A percentile compares a stretch with the other conserved stretches of the same genome.
Conservation (phyloP, 805 yeast genomes). For the Wickerhamiella parazyma region DNA sequence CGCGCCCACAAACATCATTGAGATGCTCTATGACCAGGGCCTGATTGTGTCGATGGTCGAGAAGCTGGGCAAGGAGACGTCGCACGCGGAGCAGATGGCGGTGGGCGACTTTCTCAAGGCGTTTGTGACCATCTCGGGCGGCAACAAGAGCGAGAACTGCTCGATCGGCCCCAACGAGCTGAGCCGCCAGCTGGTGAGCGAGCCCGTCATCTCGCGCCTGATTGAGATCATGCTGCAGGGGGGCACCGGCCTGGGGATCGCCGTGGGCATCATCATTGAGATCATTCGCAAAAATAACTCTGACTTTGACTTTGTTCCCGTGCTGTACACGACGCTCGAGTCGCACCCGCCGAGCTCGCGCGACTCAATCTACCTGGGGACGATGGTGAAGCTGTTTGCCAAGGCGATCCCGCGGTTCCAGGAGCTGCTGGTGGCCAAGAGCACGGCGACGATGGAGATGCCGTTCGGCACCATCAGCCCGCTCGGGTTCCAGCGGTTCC, state of each 20-base stretch:
- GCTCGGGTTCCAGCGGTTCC: constrained; percentile 81
- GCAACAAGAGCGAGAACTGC: constrained; percentile 76
- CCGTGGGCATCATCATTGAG: constrained; percentile 90
- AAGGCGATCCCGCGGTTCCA: constrained; percentile 59
- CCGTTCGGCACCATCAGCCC: constrained; percentile 59
- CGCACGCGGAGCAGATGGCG: constrained; percentile 72
- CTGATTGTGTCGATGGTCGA: constrained; percentile 61
- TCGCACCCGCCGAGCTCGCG: constrained; percentile 86
- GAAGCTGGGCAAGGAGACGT: constrained; percentile 51
- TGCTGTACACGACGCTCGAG: constrained; percentile 64
- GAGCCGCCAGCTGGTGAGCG: constrained; percentile 78
- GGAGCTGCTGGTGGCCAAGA: constrained; percentile 37
- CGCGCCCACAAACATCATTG: constrained; percentile 74
- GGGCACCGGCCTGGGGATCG: constrained; percentile 81
- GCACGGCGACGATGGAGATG: constrained; percentile 33
- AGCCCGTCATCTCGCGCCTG: constrained; percentile 48
- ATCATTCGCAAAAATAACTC: constrained; percentile 90
- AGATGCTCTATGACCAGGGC: constrained; percentile 54
- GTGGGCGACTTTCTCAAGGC: constrained; percentile 94
- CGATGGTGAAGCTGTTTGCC: constrained; percentile 65
- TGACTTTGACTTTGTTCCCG: constrained; percentile 85
- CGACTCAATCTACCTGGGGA: constrained; percentile 87
- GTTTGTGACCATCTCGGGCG: constrained; percentile 83
- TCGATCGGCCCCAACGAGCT: constrained; percentile 93
- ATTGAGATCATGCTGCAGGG: constrained; percentile 60